Evolutionary conservation across 805 yeast species (phyloP).

Genomic region (Hanseniaspora meyeri): DNA sequence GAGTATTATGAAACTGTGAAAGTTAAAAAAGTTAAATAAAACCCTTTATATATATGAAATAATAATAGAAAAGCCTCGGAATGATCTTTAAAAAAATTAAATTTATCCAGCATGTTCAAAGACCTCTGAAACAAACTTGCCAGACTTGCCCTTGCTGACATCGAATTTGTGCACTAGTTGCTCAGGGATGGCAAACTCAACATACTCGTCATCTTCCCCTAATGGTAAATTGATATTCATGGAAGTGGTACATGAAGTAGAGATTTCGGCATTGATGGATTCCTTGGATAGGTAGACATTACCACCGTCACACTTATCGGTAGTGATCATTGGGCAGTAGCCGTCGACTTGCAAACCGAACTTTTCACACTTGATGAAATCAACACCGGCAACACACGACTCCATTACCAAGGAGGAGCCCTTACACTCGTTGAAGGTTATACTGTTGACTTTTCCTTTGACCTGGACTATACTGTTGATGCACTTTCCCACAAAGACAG

Average conservation of each 20-base stretch:
- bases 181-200: conserved; percentile 80
- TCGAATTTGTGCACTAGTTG: conserved; percentile 65
- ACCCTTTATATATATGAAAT: neutral
- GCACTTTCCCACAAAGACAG: conserved; percentile 80
- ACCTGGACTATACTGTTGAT: conserved; percentile 60
- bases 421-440: conserved; percentile 61
- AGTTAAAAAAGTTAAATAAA: conserved; percentile 3
- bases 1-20: neutral
- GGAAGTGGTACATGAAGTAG: conserved; percentile 74
- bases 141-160: conserved; percentile 27
- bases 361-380: conserved; percentile 65
- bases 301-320: conserved; percentile 85
- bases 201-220: conserved; percentile 56
- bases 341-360: conserved; percentile 81
- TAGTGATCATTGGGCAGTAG: conserved; percentile 66
- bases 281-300: conserved; percentile 62
- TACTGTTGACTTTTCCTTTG: conserved; percentile 83
- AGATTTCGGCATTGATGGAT: conserved; percentile 63
- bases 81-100: too few relatives aligned
- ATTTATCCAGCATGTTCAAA: conserved; percentile 70
- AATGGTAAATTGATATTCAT: conserved; percentile 75
- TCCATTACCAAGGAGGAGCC: conserved; percentile 73
- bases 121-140: conserved; percentile 53
- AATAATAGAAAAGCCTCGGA: neutral
- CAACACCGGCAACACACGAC: conserved; percentile 74